These are phyloP conservation scores for Trametes gibbosa DNA, from an alignment of 768 basidiomycete genomes.

Conservation along the genomic window DNA sequence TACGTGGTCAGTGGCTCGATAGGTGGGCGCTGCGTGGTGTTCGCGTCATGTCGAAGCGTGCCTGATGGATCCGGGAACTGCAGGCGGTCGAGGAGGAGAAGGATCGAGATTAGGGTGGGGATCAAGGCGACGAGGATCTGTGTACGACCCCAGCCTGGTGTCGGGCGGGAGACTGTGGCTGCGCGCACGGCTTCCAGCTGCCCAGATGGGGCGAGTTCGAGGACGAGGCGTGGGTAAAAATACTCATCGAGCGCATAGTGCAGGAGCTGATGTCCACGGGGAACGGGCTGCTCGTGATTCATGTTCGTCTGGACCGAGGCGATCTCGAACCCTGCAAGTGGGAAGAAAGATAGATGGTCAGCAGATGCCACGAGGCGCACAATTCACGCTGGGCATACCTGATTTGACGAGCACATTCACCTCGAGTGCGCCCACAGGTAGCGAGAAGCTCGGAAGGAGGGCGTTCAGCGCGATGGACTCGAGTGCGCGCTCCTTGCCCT, in stretches of 20 bases:
- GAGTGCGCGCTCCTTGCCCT: constrained; percentile 34
- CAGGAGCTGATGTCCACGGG: constrained; percentile 46
- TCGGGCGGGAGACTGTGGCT: neutral
- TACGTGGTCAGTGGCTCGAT: constrained; percentile 5
- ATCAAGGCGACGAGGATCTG: neutral
- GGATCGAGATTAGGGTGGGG: neutral
- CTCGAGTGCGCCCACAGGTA: constrained; percentile 67
- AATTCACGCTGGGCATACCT: constrained; percentile 42
- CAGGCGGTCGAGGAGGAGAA: constrained; percentile 6
- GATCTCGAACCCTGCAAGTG: constrained; percentile 40
- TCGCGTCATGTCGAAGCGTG: neutral
- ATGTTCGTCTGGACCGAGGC: constrained; percentile 53
- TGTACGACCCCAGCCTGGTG: neutral
- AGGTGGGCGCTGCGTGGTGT: neutral
- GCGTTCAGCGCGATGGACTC: constrained; percentile 38
- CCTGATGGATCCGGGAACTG: constrained; percentile 19
- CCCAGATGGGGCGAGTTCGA: constrained; percentile 28
- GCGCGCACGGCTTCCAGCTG: neutral
- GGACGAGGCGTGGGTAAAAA: constrained; percentile 51
- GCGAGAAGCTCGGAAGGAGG: constrained; percentile 66
- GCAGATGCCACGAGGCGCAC: neutral
- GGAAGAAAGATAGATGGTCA: constrained; percentile 2
- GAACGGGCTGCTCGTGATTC: constrained; percentile 42
- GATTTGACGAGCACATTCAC: constrained; percentile 51
- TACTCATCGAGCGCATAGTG: constrained; percentile 57